Conservation (phyloP, 257 asterid genomes). For the Haberlea rhodopensis region DNA sequence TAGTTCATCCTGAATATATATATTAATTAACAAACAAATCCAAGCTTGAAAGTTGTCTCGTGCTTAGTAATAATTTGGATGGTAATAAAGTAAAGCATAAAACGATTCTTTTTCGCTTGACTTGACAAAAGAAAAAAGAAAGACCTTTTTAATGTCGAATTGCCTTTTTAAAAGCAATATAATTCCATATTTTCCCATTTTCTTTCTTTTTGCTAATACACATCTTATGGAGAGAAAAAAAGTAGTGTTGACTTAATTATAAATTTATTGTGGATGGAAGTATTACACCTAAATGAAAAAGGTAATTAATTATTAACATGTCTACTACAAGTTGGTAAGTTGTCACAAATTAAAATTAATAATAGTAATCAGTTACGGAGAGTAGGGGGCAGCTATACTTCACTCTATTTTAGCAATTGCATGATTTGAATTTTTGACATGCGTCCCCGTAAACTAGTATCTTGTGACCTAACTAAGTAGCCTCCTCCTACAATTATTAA, state of each 20-base stretch:
- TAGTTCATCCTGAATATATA: neutral
- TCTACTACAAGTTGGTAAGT: neutral
- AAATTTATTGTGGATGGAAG: too few relatives aligned
- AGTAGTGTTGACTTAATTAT: too few relatives aligned
- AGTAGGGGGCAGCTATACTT: too few relatives aligned
- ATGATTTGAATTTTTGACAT: neutral
- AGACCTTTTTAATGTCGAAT: too few relatives aligned
- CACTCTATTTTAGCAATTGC: neutral
- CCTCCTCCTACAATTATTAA: neutral
- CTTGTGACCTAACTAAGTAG: neutral
- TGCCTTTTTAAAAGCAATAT: neutral
- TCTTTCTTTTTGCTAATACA: too few relatives aligned
- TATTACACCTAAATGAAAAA: too few relatives aligned
- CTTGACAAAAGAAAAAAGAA: neutral
- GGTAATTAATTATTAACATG: too few relatives aligned
- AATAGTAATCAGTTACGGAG: too few relatives aligned
- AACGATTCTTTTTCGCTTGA: too few relatives aligned
- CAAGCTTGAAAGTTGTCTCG: neutral
- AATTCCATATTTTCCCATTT: neutral
- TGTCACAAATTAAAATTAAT: neutral
- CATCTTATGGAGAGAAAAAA: too few relatives aligned
- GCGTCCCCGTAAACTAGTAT: neutral
- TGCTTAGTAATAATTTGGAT: too few relatives aligned
- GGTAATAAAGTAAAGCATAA: neutral
- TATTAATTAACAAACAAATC: neutral